phyloP scores from a whole-genome alignment of 768 basidiomycete genomes.

The Tulasnella sp. region DNA sequence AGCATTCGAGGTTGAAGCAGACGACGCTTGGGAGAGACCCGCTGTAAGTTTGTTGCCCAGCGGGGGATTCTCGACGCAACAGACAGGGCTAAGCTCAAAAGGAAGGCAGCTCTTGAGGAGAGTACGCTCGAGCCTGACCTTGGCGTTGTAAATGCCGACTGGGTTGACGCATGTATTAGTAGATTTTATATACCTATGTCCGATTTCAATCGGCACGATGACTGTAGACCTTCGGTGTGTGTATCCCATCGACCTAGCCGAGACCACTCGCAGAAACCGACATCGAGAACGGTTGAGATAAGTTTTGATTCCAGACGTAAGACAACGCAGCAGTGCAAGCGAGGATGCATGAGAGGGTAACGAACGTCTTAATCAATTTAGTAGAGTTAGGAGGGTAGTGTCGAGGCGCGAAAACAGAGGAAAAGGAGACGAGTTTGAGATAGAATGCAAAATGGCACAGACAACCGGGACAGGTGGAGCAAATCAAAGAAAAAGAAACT shows the following conservation, averaged over 20 bases:
- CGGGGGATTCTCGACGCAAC: not conserved
- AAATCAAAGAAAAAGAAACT: not conserved
- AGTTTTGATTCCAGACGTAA: not conserved
- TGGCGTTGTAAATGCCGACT: not conserved
- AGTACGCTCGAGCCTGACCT: not conserved
- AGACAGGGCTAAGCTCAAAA: not conserved
- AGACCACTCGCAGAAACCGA: too few species aligned
- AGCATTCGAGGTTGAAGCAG: not conserved
- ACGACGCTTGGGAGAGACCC: constrained; percentile 5
- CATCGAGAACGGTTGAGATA: not conserved
- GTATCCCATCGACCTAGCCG: too few species aligned
- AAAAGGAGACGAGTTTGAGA: not conserved
- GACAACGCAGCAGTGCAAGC: not conserved
- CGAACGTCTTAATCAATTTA: constrained; percentile 3
- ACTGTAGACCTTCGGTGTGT: too few species aligned
- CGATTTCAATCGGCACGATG: too few species aligned
- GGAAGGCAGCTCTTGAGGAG: not conserved
- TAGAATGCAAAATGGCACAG: not conserved
- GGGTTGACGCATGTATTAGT: not conserved
- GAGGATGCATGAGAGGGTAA: not conserved
- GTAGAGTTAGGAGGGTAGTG: not conserved
- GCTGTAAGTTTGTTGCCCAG: not conserved
- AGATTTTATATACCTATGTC: too few species aligned
- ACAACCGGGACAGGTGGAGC: not conserved
- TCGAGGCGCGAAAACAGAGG: not conserved